These are phyloP conservation scores for Kodamaea sp. DNA, from an alignment of 1,139 yeast species.

Conservation along the genomic window DNA sequence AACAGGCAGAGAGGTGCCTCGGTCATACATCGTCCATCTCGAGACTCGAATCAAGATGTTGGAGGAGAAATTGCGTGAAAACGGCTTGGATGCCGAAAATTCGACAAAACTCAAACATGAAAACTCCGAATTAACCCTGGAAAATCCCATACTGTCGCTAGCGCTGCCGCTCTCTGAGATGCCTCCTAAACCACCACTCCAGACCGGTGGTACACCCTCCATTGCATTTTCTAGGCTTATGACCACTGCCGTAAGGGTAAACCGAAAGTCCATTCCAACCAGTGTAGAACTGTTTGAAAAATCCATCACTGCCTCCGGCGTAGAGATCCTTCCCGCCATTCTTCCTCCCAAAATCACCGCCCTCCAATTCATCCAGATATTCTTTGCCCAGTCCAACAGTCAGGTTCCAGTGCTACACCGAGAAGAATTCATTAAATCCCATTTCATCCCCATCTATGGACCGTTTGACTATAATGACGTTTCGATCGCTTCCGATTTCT, in stretches of 20 bases:
- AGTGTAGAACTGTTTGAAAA: conserved; percentile 1
- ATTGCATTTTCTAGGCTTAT: conserved; percentile 70
- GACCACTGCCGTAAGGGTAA: conserved; percentile 72
- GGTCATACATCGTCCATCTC: conserved; percentile 74
- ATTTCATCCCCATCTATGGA: conserved; percentile 81
- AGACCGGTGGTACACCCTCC: conserved; percentile 22
- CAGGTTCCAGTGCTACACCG: conserved; percentile 83
- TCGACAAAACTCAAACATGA: neutral
- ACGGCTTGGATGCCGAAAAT: conserved; percentile 31
- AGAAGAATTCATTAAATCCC: conserved; percentile 64
- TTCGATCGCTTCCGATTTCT: conserved; percentile 62
- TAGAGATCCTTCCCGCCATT: conserved; percentile 41
- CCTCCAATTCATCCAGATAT: conserved; percentile 61
- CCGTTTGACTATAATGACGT: conserved; percentile 50
- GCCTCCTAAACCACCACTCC: neutral
- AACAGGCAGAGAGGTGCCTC: conserved; percentile 82
- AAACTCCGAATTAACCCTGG: neutral
- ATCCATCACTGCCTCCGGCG: neutral
- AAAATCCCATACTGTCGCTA: neutral
- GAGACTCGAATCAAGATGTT: conserved; percentile 64
- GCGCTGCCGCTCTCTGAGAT: neutral
- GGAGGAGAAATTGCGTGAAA: conserved; percentile 48
- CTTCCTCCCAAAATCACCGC: conserved; percentile 77
- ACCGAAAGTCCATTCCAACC: conserved; percentile 16
- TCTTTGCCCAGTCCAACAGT: conserved; percentile 77